Evolutionary conservation across 2,329 filamentous ascomycete genomes (phyloP).

Genomic region (Ilyonectria destructans): DNA sequence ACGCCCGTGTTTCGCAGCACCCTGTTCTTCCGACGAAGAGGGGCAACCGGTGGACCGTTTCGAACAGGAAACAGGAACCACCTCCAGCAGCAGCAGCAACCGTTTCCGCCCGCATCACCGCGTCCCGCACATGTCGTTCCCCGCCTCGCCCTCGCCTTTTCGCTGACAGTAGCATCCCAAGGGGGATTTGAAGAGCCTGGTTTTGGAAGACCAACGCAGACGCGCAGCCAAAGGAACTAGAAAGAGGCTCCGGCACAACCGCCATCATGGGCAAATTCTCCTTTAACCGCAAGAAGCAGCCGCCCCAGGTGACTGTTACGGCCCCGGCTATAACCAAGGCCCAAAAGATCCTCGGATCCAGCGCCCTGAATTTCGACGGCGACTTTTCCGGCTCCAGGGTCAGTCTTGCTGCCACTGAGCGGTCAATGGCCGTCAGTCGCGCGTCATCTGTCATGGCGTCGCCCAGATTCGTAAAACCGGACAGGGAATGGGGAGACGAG

Average conservation of each 20-base stretch:
- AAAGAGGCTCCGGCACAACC: conserved; percentile 19
- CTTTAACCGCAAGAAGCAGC: conserved; percentile 51
- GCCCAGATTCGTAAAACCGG: conserved; percentile 1
- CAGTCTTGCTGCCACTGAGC: conserved; percentile 39
- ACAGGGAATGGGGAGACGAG: conserved; percentile 48
- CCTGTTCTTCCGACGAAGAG: conserved; percentile 16
- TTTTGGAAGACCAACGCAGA: conserved; percentile 27
- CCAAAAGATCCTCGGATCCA: conserved; percentile 48
- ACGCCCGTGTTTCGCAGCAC: conserved; percentile 12
- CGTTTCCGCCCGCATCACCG: conserved; percentile 11
- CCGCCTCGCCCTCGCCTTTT: conserved; percentile 36
- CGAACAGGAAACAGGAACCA: neutral
- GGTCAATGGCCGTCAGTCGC: conserved; percentile 30
- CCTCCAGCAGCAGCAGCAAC: conserved; percentile 2
- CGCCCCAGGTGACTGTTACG: conserved; percentile 48
- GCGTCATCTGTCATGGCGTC: conserved; percentile 25
- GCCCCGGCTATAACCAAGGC: conserved; percentile 49
- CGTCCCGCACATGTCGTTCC: conserved; percentile 44
- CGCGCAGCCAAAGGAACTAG: conserved; percentile 19
- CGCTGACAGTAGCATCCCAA: conserved; percentile 43
- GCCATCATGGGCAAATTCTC: conserved; percentile 50
- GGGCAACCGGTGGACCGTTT: conserved; percentile 22
- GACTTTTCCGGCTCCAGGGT: conserved; percentile 45
- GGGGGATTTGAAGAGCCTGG: conserved; percentile 33
- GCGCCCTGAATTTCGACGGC: conserved; percentile 47